A percentile compares a stretch with the other conserved stretches of the same genome.
phyloP scores from a whole-genome alignment of 2,329 filamentous ascomycete genomes.

The Botrytis fabae region DNA sequence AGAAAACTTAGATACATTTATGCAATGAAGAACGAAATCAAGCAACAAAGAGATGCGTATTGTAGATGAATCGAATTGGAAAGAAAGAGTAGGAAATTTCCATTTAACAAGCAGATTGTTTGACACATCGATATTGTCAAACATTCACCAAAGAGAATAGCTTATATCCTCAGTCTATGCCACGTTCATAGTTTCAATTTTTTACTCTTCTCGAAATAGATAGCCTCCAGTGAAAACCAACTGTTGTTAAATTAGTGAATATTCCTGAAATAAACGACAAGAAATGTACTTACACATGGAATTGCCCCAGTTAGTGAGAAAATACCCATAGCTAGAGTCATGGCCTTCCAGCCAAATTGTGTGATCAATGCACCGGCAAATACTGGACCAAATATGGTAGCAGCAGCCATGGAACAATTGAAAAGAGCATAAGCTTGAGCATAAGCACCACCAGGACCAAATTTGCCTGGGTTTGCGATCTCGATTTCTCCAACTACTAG shows the following conservation, averaged over 20 bases:
- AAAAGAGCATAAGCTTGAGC: slow-evolving; percentile 58
- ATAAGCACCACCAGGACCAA: slow-evolving; percentile 56
- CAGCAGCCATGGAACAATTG: slow-evolving; percentile 53
- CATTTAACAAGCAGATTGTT: neutral
- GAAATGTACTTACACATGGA: slow-evolving; percentile 65
- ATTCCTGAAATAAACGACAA: neutral
- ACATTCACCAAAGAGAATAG: neutral
- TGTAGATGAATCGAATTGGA: neutral
- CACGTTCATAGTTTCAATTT: neutral
- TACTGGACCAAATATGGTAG: slow-evolving; percentile 52
- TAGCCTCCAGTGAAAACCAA: slow-evolving; percentile 12
- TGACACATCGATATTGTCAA: neutral
- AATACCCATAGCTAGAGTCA: slow-evolving; percentile 51
- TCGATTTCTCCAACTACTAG: slow-evolving; percentile 57
- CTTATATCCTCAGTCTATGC: neutral
- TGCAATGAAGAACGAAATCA: neutral
- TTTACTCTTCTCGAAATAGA: slow-evolving; percentile 28
- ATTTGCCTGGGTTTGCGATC: slow-evolving; percentile 48
- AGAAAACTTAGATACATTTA: slow-evolving; percentile 1
- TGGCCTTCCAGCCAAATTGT: slow-evolving; percentile 51
- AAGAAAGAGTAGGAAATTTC: neutral
- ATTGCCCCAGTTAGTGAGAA: slow-evolving; percentile 44
- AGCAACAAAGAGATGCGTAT: neutral
- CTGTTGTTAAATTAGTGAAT: neutral
- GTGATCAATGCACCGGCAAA: slow-evolving; percentile 50